Evolutionary conservation across 1,284 basidiomycete genomes (phyloP).

Genomic region (Cutaneotrichosporon cavernicola): DNA sequence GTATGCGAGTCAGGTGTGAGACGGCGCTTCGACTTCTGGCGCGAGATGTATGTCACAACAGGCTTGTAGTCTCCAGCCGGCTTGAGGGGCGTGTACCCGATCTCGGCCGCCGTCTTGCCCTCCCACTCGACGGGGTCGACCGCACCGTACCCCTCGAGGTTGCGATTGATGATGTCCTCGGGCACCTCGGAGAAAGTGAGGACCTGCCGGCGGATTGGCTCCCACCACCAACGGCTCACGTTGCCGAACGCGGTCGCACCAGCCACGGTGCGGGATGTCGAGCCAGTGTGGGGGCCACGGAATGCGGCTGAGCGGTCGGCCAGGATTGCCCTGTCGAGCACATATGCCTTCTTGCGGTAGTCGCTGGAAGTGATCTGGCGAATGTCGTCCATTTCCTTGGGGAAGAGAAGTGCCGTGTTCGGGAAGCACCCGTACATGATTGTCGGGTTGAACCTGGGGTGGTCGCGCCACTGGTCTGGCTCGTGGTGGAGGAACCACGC

Average conservation of each 20-base stretch:
- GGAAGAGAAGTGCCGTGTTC: constrained; percentile 61
- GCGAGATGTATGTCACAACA: constrained; percentile 71
- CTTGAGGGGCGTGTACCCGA: constrained; percentile 23
- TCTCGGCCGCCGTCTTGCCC: constrained; percentile 4
- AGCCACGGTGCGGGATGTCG: constrained; percentile 64
- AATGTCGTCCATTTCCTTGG: constrained; percentile 66
- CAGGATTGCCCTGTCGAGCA: constrained; percentile 57
- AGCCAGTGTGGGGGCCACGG: constrained; percentile 63
- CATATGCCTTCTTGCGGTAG: constrained; percentile 52
- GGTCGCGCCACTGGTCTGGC: constrained; percentile 49
- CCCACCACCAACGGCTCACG: constrained; percentile 64
- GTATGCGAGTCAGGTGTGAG: constrained; percentile 64
- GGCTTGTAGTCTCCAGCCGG: constrained; percentile 53
- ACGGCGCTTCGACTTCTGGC: constrained; percentile 62
- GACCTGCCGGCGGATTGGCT: constrained; percentile 62
- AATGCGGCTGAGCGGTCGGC: constrained; percentile 72
- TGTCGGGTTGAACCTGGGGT: constrained; percentile 49
- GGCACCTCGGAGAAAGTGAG: constrained; percentile 63
- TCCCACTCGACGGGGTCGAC: constrained; percentile 37
- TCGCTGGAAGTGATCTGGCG: constrained; percentile 44
- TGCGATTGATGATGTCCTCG: constrained; percentile 47
- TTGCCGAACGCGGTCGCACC: constrained; percentile 53
- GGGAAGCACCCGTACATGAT: constrained; percentile 51
- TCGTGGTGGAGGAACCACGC: constrained; percentile 51
- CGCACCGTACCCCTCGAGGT: constrained; percentile 49